These are phyloP conservation scores for Zoysia matrella DNA, from an alignment of 202 grass and related monocot genomes.

Conservation along the genomic window DNA sequence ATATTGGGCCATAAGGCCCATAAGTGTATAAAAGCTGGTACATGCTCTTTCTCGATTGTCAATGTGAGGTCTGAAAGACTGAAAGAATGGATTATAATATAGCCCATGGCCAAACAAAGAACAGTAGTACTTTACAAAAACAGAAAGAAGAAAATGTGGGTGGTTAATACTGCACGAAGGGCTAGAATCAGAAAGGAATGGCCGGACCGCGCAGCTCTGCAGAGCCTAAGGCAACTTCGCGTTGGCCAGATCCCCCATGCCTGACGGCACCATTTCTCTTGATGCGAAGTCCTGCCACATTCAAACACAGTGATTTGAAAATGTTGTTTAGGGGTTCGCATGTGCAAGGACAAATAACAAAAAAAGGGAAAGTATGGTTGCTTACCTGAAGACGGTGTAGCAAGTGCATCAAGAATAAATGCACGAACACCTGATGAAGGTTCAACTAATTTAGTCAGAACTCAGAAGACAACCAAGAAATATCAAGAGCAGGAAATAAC, in stretches of 20 bases:
- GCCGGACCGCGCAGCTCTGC: not conserved
- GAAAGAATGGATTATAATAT: slow-evolving; percentile 64
- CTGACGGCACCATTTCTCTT: slow-evolving; percentile 47
- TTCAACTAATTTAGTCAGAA: slow-evolving; percentile 23
- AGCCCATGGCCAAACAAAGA: slow-evolving; percentile 45
- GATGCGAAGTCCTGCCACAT: slow-evolving; percentile 82
- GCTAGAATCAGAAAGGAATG: slow-evolving; percentile 35
- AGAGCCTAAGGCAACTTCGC: slow-evolving; percentile 66
- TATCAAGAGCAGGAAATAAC: slow-evolving; percentile 19
- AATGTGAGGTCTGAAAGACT: slow-evolving; percentile 17
- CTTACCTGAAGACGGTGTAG: slow-evolving; percentile 88
- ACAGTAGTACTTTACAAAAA: slow-evolving; percentile 49
- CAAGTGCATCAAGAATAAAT: slow-evolving; percentile 99
- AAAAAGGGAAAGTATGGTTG: slow-evolving; percentile 6
- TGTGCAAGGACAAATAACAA: not conserved
- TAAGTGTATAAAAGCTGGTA: slow-evolving; percentile 31
- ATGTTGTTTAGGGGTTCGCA: not conserved
- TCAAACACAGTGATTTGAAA: slow-evolving; percentile 18
- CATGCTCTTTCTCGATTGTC: slow-evolving; percentile 10
- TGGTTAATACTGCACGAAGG: slow-evolving; percentile 17
- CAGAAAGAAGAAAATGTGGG: not conserved
- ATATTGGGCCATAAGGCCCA: slow-evolving; percentile 40
- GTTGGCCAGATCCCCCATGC: slow-evolving; percentile 59
- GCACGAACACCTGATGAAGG: slow-evolving; percentile 86
- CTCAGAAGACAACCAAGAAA: slow-evolving; percentile 1